phyloP scores from a whole-genome alignment of 306 rosid genomes.

The Urtica urens region DNA sequence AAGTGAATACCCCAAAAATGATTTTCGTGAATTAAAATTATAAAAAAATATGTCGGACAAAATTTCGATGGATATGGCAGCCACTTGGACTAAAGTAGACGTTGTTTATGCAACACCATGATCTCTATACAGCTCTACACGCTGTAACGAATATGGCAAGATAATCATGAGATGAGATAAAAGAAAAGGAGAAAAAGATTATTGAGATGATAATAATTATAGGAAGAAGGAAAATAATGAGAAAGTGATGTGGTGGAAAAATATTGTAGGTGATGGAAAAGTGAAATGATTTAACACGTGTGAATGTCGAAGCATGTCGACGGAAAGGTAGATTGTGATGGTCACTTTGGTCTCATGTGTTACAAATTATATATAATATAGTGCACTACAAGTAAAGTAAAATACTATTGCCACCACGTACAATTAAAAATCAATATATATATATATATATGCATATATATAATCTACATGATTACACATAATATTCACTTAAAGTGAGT shows the following conservation, averaged over 20 bases:
- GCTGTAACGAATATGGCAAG: constrained; percentile 12
- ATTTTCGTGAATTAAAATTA: no score
- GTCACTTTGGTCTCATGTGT: constrained; percentile 15
- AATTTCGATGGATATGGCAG: constrained; percentile 8
- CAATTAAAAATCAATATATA: constrained; percentile 5
- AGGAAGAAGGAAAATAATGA: background rate
- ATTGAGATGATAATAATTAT: background rate
- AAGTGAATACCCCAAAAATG: no score
- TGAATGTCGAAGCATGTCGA: constrained; percentile 26
- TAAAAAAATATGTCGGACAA: no score
- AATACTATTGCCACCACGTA: constrained; percentile 10
- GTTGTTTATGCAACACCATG: background rate
- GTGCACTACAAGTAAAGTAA: constrained; percentile 16
- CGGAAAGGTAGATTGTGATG: constrained; percentile 24
- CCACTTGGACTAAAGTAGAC: no score
- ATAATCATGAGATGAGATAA: background rate
- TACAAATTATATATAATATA: background rate
- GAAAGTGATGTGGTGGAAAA: background rate
- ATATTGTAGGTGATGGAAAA: background rate
- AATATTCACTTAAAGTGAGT: background rate
- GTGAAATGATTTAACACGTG: constrained; percentile 15
- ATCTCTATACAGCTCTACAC: background rate
- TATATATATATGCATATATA: background rate
- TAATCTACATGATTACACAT: background rate
- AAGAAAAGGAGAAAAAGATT: background rate